A percentile compares a stretch with the other conserved stretches of the same genome.
These are phyloP conservation scores for Lachancea waltii DNA, from an alignment of 805 yeast genomes.

Conservation along the genomic window DNA sequence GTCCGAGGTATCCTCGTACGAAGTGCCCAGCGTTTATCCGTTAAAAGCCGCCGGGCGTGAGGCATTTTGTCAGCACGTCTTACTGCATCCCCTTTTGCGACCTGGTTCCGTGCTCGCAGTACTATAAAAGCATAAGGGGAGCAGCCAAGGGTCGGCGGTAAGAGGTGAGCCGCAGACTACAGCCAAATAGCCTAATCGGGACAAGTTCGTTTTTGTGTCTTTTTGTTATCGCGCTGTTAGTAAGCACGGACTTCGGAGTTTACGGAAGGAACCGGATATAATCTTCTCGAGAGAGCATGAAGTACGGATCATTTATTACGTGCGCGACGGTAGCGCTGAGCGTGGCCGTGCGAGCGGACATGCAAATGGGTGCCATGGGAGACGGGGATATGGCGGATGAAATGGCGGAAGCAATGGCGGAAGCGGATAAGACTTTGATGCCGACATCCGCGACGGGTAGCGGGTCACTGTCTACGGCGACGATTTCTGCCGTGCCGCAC, in stretches of 20 bases:
- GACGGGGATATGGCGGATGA: neutral
- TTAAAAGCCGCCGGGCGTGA: too few species aligned
- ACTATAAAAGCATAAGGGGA: neutral
- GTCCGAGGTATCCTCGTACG: too few species aligned
- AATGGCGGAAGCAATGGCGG: too few species aligned
- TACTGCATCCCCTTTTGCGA: neutral
- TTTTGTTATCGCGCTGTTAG: slow-evolving; percentile 1
- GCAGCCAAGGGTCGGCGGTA: neutral
- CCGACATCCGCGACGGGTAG: too few species aligned
- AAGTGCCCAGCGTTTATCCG: too few species aligned
- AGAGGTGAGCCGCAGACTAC: neutral
- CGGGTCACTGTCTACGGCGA: neutral
- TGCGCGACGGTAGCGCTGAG: neutral
- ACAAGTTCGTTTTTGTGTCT: neutral
- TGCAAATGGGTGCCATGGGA: slow-evolving; percentile 45
- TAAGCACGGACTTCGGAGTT: neutral
- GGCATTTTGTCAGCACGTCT: neutral
- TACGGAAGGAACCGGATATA: neutral
- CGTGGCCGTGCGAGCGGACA: slow-evolving; percentile 12
- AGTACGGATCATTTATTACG: neutral
- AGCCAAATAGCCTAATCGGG: neutral
- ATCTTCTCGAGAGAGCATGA: neutral
- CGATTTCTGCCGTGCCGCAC: slow-evolving; percentile 39
- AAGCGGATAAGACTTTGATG: too few species aligned
- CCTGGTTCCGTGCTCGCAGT: neutral